A percentile compares a stretch with the other conserved stretches of the same genome.
These are phyloP conservation scores for Tripterygium wilfordii DNA, from an alignment of 177 flowering plant species.

Conservation along the genomic window DNA sequence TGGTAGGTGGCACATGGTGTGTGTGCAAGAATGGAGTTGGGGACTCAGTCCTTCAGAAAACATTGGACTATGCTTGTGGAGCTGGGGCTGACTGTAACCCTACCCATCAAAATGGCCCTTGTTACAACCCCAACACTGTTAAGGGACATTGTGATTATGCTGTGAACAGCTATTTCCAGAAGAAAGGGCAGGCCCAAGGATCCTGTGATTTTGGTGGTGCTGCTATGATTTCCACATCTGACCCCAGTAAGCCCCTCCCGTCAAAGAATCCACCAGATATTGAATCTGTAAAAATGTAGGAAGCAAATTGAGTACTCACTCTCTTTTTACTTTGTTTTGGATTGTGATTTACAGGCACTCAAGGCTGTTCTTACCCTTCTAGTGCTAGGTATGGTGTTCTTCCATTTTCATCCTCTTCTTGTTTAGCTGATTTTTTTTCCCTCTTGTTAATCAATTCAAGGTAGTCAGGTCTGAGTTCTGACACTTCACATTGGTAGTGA, in stretches of 20 bases:
- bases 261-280: neutral
- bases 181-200: slow-evolving; percentile 47
- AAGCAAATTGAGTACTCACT: neutral
- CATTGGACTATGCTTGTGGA: slow-evolving; percentile 86
- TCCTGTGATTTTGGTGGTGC: slow-evolving; percentile 65
- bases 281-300: neutral
- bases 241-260: slow-evolving; percentile 51
- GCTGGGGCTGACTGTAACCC: slow-evolving; percentile 80
- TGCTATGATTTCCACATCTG: slow-evolving; percentile 37
- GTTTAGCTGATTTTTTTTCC: neutral
- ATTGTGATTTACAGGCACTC: slow-evolving; percentile 26
- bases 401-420: neutral
- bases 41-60: slow-evolving; percentile 47
- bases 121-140: slow-evolving; percentile 65
- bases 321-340: slow-evolving; percentile 1
- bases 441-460: slow-evolving; percentile 2
- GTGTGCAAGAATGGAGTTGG: slow-evolving; percentile 45
- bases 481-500: too few relatives aligned
- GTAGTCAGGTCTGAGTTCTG: too few relatives aligned
- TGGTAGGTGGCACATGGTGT: slow-evolving; percentile 58
- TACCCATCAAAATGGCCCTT: slow-evolving; percentile 40
- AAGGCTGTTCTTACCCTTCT: slow-evolving; percentile 45
- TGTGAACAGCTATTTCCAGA: slow-evolving; percentile 76
- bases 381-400: slow-evolving; percentile 30
- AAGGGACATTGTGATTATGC: slow-evolving; percentile 67